These are phyloP conservation scores for Phaseolus coccineus DNA, from an alignment of 331 rosid genomes.

Conservation along the genomic window DNA sequence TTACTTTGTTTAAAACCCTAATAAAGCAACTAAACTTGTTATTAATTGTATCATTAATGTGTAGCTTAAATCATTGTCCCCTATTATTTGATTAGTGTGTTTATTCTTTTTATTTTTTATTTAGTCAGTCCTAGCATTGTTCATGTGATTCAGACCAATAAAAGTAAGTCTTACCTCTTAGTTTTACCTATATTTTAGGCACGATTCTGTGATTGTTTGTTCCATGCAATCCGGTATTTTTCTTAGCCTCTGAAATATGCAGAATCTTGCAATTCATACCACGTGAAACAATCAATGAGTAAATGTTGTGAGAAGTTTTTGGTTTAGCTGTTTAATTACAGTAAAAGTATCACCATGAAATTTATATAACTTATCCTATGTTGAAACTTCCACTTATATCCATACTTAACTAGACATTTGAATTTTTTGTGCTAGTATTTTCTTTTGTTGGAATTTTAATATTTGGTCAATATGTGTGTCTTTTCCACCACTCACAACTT, in stretches of 20 bases:
- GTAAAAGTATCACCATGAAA: neutral
- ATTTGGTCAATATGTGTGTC: neutral
- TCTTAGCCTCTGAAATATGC: neutral
- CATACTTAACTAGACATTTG: neutral
- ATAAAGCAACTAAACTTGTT: neutral
- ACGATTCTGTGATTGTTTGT: slow-evolving; percentile 1
- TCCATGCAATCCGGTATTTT: neutral
- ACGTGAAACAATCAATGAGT: slow-evolving; percentile 10
- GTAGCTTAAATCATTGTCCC: neutral
- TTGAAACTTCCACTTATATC: neutral
- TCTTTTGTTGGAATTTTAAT: neutral
- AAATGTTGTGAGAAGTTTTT: neutral
- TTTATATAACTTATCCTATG: neutral
- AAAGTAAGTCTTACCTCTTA: slow-evolving; percentile 25
- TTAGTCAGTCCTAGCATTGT: slow-evolving; percentile 6
- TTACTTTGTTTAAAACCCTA: neutral
- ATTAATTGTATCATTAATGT: neutral
- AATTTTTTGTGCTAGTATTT: neutral
- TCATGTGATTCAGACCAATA: slow-evolving; percentile 30
- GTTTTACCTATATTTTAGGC: slow-evolving; percentile 36
- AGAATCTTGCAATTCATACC: neutral
- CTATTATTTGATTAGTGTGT: neutral
- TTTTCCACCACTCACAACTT: too few species aligned
- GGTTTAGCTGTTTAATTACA: neutral
- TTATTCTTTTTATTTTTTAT: neutral